phyloP scores from a whole-genome alignment of 2,329 filamentous ascomycete genomes.

The Fusarium pseudoanthophilum region DNA sequence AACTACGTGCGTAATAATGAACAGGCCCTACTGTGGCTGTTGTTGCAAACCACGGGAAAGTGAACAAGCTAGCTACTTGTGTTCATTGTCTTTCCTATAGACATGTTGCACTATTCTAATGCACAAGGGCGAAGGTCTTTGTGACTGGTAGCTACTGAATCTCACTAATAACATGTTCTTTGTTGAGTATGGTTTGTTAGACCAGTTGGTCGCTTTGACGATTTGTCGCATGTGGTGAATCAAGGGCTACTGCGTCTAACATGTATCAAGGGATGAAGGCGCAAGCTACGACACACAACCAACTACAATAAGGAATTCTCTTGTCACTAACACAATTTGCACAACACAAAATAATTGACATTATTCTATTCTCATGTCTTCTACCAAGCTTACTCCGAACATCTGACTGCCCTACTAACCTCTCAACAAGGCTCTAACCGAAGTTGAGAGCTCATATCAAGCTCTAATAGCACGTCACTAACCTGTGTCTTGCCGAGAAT shows the following conservation, averaged over 20 bases:
- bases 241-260: background rate
- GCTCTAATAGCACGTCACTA: background rate
- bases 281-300: background rate
- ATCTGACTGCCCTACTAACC: background rate
- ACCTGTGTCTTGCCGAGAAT: background rate
- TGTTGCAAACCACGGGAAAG: fast-evolving
- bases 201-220: too few relatives aligned
- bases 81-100: fast-evolving
- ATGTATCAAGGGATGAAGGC: background rate
- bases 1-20: fast-evolving
- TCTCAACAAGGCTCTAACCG: background rate
- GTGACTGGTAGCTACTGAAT: fast-evolving
- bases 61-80: background rate
- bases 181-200: background rate
- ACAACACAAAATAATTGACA: fast-evolving
- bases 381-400: background rate
- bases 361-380: background rate
- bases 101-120: fast-evolving
- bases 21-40: too few relatives aligned
- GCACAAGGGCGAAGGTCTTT: fast-evolving
- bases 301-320: too few relatives aligned
- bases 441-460: background rate
- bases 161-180: background rate
- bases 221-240: fast-evolving
- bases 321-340: background rate